phyloP scores from a whole-genome alignment of 768 basidiomycete species.

The Polyporus arcularius region DNA sequence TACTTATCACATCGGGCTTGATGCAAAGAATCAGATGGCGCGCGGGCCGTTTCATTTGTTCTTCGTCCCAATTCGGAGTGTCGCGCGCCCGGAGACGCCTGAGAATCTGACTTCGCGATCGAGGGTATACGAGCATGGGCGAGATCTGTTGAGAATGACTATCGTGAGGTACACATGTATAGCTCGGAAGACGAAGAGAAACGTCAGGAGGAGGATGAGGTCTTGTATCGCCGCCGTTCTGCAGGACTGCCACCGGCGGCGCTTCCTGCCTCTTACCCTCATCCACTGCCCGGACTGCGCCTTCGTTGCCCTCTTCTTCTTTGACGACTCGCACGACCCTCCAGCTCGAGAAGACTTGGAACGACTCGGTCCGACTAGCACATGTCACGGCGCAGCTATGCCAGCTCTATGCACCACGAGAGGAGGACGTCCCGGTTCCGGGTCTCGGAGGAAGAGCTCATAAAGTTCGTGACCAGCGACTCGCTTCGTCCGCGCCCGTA shows the following conservation, averaged over 20 bases:
- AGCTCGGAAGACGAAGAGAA: too few species aligned
- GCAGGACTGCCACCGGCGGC: neutral
- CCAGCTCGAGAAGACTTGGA: too few species aligned
- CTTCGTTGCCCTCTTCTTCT: neutral
- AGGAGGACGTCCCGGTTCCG: slow-evolving; percentile 74
- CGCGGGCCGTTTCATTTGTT: too few species aligned
- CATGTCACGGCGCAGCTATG: slow-evolving; percentile 78
- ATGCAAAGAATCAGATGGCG: too few species aligned
- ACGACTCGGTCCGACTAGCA: neutral
- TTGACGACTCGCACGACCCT: slow-evolving; percentile 7
- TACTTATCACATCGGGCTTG: too few species aligned
- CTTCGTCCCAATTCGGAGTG: too few species aligned
- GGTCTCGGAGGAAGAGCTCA: slow-evolving; percentile 83
- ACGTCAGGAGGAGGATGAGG: neutral
- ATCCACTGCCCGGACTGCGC: slow-evolving; percentile 12
- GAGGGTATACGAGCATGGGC: too few species aligned
- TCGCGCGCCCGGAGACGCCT: too few species aligned
- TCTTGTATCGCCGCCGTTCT: neutral
- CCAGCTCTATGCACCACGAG: slow-evolving; percentile 69
- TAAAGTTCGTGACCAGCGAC: slow-evolving; percentile 51
- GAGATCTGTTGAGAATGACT: too few species aligned
- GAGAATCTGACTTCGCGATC: too few species aligned
- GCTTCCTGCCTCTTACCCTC: neutral
- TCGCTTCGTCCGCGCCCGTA: neutral
- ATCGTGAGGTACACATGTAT: too few species aligned